Evolutionary conservation across 2,329 filamentous ascomycete genomes (phyloP).

Genomic region (Apiospora saccharicola): DNA sequence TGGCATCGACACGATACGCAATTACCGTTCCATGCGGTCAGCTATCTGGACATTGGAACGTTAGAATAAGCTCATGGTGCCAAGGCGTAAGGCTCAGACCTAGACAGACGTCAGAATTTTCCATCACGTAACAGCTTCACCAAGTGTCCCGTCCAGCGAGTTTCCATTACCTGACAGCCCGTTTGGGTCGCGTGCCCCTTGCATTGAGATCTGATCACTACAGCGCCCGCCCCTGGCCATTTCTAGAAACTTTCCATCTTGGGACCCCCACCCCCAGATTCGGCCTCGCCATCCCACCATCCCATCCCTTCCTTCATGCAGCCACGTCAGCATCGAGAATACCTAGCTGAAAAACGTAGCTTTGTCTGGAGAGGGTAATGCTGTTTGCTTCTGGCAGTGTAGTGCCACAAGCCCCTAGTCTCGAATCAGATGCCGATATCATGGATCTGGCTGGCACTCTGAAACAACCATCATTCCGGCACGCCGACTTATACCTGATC

Average conservation of each 20-base stretch:
- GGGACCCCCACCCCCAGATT: conserved; percentile 13
- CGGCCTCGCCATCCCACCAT: background rate
- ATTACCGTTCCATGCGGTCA: background rate
- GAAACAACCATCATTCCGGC: background rate
- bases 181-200: conserved; percentile 20
- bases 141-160: background rate
- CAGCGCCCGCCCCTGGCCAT: background rate
- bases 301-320: conserved; percentile 12
- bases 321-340: conserved; percentile 18
- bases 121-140: conserved; percentile 23
- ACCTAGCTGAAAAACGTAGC: background rate
- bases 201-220: background rate
- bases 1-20: background rate
- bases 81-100: conserved; percentile 20
- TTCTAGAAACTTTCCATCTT: conserved; percentile 16
- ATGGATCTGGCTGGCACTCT: background rate
- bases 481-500: background rate
- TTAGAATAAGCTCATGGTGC: conserved; percentile 23
- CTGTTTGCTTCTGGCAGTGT: background rate
- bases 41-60: background rate
- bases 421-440: background rate
- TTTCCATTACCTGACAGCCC: conserved; percentile 19
- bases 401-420: background rate
- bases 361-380: background rate
- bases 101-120: conserved; percentile 22